Evolutionary conservation across 164 flowering plant species (phyloP), one percentile per base, ranked within the genome.

Genomic region (Macadamia tetraphylla): DNA sequence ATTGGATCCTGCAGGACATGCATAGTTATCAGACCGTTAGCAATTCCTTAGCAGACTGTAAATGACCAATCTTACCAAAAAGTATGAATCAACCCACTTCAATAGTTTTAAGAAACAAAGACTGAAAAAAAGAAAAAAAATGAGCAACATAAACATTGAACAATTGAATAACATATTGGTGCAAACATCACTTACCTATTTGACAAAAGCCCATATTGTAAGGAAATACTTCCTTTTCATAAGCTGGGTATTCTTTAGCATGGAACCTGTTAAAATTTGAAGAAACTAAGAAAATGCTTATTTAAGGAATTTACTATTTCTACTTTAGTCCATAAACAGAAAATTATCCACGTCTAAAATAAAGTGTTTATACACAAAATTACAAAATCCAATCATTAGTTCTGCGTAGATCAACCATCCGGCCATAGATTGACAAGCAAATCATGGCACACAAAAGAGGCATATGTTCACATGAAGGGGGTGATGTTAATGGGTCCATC

Each of bases 161-260:
- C 15, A 55, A 43, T 2, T n/a, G n/a, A 6, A 56, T n/a, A 53
- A 69, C 55, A 6, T 23, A 35, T 52, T 17, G 11, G 49, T 9
- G 62, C n/a, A 46, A 46, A 15, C 52, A 48, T 10, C 4, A 52
- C 60, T 60, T 80, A 94, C 99, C 99, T 73, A 0, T 81, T 77
- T 94, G 99, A 75, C 99, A 94, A 71, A 85, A 94, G 10, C 99
- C 99, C 92, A 87, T 85, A 67, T 84, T 80, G 74, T 64, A 88
- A 8, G 97, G 97, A 73, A 94, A 94, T 48, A 67, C 67, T 73
- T 85, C 71, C 58, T 86, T 81, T 12, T 88, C 87, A 77, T 78
- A 94, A 53, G 89, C 87, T 60, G 99, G 99, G 74, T 92, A 89
- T 77, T 94, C 99, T 75, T 81, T 92, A 12, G 97, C 94, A 83